Evolutionary conservation across 202 grass and related monocot species (phyloP).

Genomic region (Cymbopogon flexuosus): DNA sequence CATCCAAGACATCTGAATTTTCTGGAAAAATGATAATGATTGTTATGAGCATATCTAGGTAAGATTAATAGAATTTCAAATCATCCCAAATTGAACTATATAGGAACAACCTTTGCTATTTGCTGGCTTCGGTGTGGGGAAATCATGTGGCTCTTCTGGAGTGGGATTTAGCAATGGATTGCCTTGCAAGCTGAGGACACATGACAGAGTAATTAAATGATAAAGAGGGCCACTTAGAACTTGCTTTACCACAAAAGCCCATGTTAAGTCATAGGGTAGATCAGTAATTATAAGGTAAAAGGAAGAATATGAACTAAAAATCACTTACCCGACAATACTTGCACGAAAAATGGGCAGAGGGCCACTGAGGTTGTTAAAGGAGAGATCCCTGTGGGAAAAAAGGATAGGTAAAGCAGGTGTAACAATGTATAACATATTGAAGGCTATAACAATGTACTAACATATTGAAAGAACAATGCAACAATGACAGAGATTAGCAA

Average conservation of each 20-base stretch:
- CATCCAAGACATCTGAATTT: not conserved
- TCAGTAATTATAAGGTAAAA: not conserved
- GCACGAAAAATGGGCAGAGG: slow-evolving; percentile 36
- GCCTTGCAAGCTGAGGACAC: slow-evolving; percentile 49
- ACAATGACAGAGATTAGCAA: not conserved
- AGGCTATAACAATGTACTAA: slow-evolving; percentile 6
- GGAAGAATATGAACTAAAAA: slow-evolving; percentile 15
- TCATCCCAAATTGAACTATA: not conserved
- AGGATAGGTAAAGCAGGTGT: not conserved
- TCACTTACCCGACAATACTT: slow-evolving; percentile 49
- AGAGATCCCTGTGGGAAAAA: slow-evolving; percentile 55
- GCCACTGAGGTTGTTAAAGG: slow-evolving; percentile 76
- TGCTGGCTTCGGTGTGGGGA: slow-evolving; percentile 22
- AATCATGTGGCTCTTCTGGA: not conserved
- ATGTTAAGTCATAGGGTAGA: not conserved
- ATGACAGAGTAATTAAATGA: not conserved
- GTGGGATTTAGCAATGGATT: slow-evolving; percentile 54
- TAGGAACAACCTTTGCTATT: slow-evolving; percentile 21
- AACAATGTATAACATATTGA: too few species aligned
- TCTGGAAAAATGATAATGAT: slow-evolving; percentile 35
- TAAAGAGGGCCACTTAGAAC: not conserved
- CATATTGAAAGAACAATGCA: slow-evolving; percentile 12
- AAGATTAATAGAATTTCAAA: not conserved
- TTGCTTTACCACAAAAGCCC: not conserved
- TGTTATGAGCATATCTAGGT: slow-evolving; percentile 11